A percentile compares a stretch with the other conserved stretches of the same genome.
Conservation (phyloP, 2,329 filamentous ascomycete genomes). For the Stagonosporopsis vannaccii region DNA sequence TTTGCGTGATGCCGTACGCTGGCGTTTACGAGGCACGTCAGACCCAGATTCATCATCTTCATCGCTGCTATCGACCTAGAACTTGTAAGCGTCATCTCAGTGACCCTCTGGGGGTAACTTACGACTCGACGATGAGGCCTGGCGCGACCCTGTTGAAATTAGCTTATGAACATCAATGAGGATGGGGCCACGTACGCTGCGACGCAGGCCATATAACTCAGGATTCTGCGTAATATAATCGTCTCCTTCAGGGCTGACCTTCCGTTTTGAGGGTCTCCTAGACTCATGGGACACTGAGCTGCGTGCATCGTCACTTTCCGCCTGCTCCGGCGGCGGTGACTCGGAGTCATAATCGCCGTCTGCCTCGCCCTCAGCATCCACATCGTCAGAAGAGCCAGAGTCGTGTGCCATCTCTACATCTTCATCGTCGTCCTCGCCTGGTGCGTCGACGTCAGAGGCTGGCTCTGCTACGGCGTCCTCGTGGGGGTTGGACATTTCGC, state of each 20-base stretch:
- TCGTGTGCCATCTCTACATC: constrained; percentile 55
- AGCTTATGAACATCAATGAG: constrained; percentile 34
- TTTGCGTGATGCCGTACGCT: constrained; percentile 69
- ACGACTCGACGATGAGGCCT: constrained; percentile 68
- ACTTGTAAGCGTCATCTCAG: constrained; percentile 25
- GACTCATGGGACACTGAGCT: constrained; percentile 76
- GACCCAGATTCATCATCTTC: constrained; percentile 76
- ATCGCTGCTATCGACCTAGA: constrained; percentile 66
- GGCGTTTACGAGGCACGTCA: constrained; percentile 67
- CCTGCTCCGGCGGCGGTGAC: constrained; percentile 54
- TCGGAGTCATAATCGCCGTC: constrained; percentile 79
- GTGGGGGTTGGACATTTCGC: constrained; percentile 77
- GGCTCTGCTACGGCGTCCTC: constrained; percentile 58
- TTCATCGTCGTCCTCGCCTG: constrained; percentile 50
- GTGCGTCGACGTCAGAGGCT: constrained; percentile 51
- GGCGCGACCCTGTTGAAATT: constrained; percentile 62
- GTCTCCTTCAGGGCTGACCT: constrained; percentile 71
- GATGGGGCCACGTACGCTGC: constrained; percentile 73
- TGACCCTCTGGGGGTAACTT: constrained; percentile 42
- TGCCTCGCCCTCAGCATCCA: constrained; percentile 60
- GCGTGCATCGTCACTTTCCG: constrained; percentile 62
- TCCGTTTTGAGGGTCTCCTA: constrained; percentile 72
- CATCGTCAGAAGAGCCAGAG: constrained; percentile 57
- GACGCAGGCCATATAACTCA: constrained; percentile 89
- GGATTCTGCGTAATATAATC: constrained; percentile 91